phyloP scores from a whole-genome alignment of 1,284 basidiomycete species.

The Ceratorhiza oryzae-sativae region DNA sequence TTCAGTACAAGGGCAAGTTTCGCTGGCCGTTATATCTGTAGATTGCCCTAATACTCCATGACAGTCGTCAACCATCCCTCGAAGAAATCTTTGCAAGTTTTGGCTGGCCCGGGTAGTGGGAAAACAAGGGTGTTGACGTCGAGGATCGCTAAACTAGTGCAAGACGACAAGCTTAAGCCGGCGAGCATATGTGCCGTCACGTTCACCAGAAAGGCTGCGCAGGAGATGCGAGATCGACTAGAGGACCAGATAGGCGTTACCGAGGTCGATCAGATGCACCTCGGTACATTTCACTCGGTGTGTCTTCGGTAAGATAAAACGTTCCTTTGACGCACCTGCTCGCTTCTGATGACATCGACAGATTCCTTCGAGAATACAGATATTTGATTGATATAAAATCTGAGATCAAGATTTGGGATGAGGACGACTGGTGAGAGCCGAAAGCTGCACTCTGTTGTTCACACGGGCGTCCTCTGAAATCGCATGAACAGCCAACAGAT shows the following conservation, averaged over 20 bases:
- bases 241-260: constrained; percentile 41
- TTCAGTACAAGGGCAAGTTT: no score
- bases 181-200: constrained; percentile 79
- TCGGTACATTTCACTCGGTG: constrained; percentile 77
- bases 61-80: constrained; percentile 8
- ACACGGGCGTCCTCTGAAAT: no score
- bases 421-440: constrained; percentile 81
- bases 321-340: background rate
- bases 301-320: constrained; percentile 61
- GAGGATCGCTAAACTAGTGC: constrained; percentile 77
- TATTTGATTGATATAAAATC: constrained; percentile 64
- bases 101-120: constrained; percentile 26
- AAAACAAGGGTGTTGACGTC: constrained; percentile 73
- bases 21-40: no score
- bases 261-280: background rate
- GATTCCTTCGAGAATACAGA: constrained; percentile 72
- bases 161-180: constrained; percentile 63
- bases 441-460: constrained; percentile 72
- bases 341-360: background rate
- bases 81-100: constrained; percentile 7
- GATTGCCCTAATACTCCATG: no score
- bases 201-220: constrained; percentile 89
- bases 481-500: no score
- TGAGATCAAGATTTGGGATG: constrained; percentile 85
- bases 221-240: constrained; percentile 84